A percentile compares a stretch with the other conserved stretches of the same genome.
phyloP scores from a whole-genome alignment of 768 basidiomycete genomes.

The Lactarius deliciosus region DNA sequence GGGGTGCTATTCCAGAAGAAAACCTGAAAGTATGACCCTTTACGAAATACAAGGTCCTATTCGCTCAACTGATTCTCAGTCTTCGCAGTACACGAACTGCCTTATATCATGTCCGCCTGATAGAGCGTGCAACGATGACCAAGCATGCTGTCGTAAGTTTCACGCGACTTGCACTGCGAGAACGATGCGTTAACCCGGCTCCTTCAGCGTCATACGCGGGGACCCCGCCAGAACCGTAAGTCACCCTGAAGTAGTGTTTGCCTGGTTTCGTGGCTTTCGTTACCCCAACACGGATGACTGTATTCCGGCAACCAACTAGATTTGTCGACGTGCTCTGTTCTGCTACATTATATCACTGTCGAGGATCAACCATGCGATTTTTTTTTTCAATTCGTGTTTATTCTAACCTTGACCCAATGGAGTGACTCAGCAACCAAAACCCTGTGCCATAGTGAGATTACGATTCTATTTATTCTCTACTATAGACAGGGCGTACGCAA shows the following conservation, averaged over 20 bases:
- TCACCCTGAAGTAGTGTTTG: neutral
- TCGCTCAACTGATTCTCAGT: slow-evolving; percentile 37
- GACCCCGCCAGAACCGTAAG: slow-evolving; percentile 17
- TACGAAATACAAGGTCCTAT: neutral
- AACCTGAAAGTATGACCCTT: slow-evolving; percentile 44
- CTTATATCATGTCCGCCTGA: slow-evolving; percentile 72
- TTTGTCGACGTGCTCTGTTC: neutral
- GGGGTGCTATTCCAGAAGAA: slow-evolving; percentile 45
- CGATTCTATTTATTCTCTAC: too few species aligned
- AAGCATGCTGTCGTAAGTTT: slow-evolving; percentile 78
- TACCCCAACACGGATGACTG: neutral
- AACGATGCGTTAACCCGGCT: slow-evolving; percentile 4
- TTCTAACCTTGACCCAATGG: neutral
- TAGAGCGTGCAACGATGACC: slow-evolving; percentile 67
- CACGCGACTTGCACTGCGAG: neutral
- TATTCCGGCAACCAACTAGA: neutral
- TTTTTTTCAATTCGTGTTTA: neutral
- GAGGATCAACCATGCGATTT: neutral
- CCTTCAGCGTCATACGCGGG: slow-evolving; percentile 18
- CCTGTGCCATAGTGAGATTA: too few species aligned
- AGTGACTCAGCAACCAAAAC: too few species aligned
- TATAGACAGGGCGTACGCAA: too few species aligned
- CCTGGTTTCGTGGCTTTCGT: neutral
- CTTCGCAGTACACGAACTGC: slow-evolving; percentile 56
- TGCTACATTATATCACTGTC: neutral